phyloP scores from a whole-genome alignment of 176 grass and related monocot species.

The Chloris gayana region DNA sequence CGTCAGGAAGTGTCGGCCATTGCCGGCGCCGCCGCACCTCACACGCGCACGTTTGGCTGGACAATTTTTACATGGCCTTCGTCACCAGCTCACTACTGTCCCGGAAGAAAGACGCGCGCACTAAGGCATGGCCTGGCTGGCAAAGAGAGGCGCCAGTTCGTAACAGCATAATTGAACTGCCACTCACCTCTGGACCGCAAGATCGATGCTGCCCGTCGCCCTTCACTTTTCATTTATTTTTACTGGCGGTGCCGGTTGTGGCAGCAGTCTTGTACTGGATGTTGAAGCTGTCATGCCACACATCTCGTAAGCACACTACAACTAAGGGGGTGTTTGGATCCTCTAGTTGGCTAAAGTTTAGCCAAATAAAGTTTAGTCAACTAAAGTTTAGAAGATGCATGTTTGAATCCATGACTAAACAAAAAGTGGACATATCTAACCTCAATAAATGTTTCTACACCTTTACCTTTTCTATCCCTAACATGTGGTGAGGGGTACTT shows the following conservation, averaged over 20 bases:
- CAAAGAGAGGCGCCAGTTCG: slow-evolving; percentile 5
- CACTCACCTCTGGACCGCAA: slow-evolving; percentile 37
- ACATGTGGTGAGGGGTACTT: no score
- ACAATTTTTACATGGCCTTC: slow-evolving; percentile 11
- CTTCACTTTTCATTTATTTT: neutral
- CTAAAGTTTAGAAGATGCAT: no score
- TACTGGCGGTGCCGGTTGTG: neutral
- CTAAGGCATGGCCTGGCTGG: slow-evolving; percentile 14
- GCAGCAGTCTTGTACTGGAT: slow-evolving; percentile 12
- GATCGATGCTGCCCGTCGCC: neutral
- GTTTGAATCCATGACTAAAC: no score
- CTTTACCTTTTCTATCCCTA: no score
- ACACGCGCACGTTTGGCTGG: neutral
- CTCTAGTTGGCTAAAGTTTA: no score
- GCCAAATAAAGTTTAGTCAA: no score
- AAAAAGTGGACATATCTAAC: no score
- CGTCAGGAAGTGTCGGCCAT: slow-evolving; percentile 46
- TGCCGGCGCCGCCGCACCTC: neutral
- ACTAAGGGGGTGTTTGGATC: no score
- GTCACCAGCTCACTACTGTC: slow-evolving; percentile 34
- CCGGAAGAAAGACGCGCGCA: neutral
- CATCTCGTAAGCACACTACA: slow-evolving; percentile 19
- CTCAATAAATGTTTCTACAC: no score
- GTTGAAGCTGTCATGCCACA: slow-evolving; percentile 11
- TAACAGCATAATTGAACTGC: slow-evolving; percentile 47